A percentile compares a stretch with the other conserved stretches of the same genome.
phyloP scores from a whole-genome alignment of 345 rosid genomes.

The Sisymbrium irio region DNA sequence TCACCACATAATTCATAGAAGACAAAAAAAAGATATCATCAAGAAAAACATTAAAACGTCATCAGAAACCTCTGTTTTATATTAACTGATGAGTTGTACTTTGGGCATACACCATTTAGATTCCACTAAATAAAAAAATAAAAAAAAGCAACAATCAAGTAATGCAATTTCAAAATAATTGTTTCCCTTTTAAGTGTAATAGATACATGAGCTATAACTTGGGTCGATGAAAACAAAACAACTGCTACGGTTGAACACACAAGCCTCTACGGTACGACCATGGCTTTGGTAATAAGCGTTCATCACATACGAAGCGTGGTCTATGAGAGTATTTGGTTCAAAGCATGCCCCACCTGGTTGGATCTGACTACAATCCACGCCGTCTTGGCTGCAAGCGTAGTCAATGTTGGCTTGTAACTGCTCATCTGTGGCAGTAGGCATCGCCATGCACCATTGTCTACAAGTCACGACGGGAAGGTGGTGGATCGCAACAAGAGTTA shows the following conservation, averaged over 20 bases:
- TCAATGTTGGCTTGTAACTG: constrained; percentile 66
- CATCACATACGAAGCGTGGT: constrained; percentile 79
- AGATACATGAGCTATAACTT: constrained; percentile 17
- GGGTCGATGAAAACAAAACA: not conserved
- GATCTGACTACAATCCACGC: constrained; percentile 47
- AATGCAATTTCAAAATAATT: not conserved
- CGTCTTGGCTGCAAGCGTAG: constrained; percentile 55
- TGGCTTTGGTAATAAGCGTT: constrained; percentile 60
- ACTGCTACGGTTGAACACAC: not conserved
- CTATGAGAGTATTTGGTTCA: constrained; percentile 50
- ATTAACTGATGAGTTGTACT: not conserved
- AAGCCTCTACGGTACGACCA: not conserved
- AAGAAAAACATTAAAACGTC: not conserved
- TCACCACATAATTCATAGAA: not conserved
- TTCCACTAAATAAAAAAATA: not conserved
- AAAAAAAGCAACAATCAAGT: not conserved
- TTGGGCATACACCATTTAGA: not conserved
- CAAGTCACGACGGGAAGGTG: constrained; percentile 12
- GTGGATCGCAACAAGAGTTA: constrained; percentile 1
- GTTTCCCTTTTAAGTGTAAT: not conserved
- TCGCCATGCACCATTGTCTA: constrained; percentile 45
- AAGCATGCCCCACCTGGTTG: constrained; percentile 68
- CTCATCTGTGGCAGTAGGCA: constrained; percentile 36
- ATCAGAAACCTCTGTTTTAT: not conserved
- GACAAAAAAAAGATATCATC: not conserved